Base-by-base conservation (phyloP, 805 yeast species). In the Dipodascus geniculatus region DNA sequence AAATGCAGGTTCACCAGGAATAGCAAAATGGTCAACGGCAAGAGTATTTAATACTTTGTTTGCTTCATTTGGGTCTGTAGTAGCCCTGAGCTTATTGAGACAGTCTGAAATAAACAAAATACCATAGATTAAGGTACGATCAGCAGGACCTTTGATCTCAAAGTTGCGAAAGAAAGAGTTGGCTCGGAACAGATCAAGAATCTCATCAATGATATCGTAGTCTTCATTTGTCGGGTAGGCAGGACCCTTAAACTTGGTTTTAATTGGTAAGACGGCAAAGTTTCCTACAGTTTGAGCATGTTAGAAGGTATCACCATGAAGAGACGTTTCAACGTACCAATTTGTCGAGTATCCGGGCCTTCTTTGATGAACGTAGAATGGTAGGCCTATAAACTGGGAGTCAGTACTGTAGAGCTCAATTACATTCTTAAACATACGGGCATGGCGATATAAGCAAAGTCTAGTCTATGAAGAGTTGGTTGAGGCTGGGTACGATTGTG, bases 111-210 rank as follows among this genome's bases (percentile, higher is more conserved):
- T 81, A 67, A 80, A 93, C 56, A 93, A 73, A 53, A 93, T 93
- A 20, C 99, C 99, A 68, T 93, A 93, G 61, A 95, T 90, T 56
- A 93, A 74, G 9, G 91, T 78, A 60, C 99, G 78, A 68, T 93
- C 99, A 2, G 96, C 85, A 22, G 95, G 86, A 11, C 96, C 96
- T 68, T 88, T 88, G 72, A 93, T 90, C 71, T 93, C 99, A 68
- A 93, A 93, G 74, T 93, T 93, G 67, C 87, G 85, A 79, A 93
- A 93, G 71, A 93, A 91, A 11, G 96, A 86, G 69, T 93, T 93
- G 62, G 97, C 96, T 60, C 99, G 77, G 71, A 93, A 93, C 53
- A 93, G 75, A 69, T 93, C 98, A 53, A 93, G 71, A 23, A 82
- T 77, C 68, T 93, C 99, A 68, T 93, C 99, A 54, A 87, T 78